Percentiles rank a stretch among this genome's conserved stretches.
Evolutionary conservation across 805 yeast genomes (phyloP).

Genomic region (Blastobotrys terrestris): DNA sequence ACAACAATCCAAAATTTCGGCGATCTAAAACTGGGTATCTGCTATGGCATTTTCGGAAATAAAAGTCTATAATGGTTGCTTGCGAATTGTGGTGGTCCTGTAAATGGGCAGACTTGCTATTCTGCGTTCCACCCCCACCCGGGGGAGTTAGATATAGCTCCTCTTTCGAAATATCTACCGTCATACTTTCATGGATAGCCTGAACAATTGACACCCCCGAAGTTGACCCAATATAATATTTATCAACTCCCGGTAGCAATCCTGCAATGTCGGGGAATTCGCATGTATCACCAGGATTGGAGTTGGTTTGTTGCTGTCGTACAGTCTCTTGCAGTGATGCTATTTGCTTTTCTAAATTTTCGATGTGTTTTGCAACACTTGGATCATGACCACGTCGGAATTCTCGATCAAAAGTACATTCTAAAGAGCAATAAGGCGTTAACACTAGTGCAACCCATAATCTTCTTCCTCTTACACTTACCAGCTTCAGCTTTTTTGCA

Average conservation of each 20-base stretch:
- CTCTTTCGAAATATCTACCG: slow-evolving; percentile 10
- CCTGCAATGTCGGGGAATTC: slow-evolving; percentile 1
- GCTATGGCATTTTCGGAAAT: slow-evolving; percentile 7
- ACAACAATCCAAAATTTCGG: not conserved
- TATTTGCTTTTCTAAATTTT: not conserved
- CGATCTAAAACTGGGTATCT: slow-evolving; percentile 10
- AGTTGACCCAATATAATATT: slow-evolving; percentile 8
- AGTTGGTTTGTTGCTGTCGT: not conserved
- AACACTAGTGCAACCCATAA: no score
- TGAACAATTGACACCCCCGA: slow-evolving; percentile 13
- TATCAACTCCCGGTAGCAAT: slow-evolving; percentile 3
- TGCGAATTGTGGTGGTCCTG: slow-evolving; percentile 2
- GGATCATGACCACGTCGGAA: not conserved
- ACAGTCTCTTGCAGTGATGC: not conserved
- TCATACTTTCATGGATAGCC: slow-evolving; percentile 12
- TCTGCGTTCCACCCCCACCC: not conserved
- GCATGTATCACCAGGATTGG: not conserved
- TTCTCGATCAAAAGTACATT: slow-evolving; percentile 4
- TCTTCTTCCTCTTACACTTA: slow-evolving; percentile 4
- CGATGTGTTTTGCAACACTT: not conserved
- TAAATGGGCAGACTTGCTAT: slow-evolving; percentile 1
- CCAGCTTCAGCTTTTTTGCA: slow-evolving; percentile 6
- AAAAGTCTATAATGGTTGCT: slow-evolving; percentile 5
- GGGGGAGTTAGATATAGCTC: slow-evolving; percentile 7
- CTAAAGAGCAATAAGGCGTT: no score